These are phyloP conservation scores for Speleostelium caveatum DNA, from an alignment of 78 protist species.

Conservation along the genomic window DNA sequence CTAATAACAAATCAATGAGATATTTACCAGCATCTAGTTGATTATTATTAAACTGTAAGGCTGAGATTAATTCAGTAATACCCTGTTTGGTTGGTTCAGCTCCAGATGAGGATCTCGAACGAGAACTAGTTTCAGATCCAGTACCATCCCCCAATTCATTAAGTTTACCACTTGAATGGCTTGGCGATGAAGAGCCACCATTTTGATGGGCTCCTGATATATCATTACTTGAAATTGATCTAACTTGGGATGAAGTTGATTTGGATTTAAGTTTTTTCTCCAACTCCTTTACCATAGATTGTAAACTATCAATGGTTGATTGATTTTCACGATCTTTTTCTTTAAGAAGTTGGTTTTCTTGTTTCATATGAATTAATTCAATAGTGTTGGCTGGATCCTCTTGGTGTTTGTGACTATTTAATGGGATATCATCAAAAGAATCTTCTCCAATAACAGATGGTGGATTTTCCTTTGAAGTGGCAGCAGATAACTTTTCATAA, in stretches of 20 bases:
- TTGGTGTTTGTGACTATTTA: neutral
- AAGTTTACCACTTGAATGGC: neutral
- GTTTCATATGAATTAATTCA: neutral
- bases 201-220: too few species aligned
- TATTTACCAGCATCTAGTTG: slow-evolving; percentile 55
- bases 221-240: too few species aligned
- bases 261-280: neutral
- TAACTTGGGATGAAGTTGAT: neutral
- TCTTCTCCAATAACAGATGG: too few species aligned
- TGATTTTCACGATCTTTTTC: slow-evolving; percentile 8
- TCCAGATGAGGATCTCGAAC: neutral
- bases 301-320: slow-evolving; percentile 3
- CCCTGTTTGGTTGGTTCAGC: neutral
- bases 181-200: too few species aligned
- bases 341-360: neutral
- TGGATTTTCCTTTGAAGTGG: too few species aligned
- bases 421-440: neutral
- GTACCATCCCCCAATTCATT: neutral
- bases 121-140: neutral
- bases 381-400: neutral
- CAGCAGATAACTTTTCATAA: too few species aligned
- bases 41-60: slow-evolving; percentile 53
- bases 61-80: slow-evolving; percentile 18
- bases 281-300: neutral
- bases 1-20: slow-evolving; percentile 12